These are phyloP conservation scores for Talaromyces stipitatus DNA, from an alignment of 495 filamentous ascomycete species.

Conservation along the genomic window DNA sequence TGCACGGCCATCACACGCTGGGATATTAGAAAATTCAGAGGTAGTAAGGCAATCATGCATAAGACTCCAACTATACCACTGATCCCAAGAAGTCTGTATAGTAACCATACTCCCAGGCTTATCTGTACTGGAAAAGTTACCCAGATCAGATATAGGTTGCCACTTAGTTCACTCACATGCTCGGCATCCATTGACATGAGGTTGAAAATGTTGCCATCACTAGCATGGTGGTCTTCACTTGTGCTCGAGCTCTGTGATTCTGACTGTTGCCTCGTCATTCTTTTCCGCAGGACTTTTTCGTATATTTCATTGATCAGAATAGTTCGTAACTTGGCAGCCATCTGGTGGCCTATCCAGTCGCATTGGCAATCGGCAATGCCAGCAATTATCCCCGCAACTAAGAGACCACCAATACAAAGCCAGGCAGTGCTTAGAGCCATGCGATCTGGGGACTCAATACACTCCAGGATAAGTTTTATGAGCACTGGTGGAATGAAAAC, in stretches of 20 bases:
- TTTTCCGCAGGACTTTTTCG: neutral
- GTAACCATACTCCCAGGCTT: neutral
- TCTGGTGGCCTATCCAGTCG: neutral
- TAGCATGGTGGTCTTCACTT: neutral
- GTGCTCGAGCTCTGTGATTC: too few species aligned
- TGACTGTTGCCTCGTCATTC: too few species aligned
- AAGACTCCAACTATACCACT: neutral
- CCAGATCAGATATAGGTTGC: neutral
- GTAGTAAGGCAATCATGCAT: neutral
- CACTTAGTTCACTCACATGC: neutral
- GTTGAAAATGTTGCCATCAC: neutral
- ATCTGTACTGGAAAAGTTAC: neutral
- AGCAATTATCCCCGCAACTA: neutral
- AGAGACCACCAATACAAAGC: neutral
- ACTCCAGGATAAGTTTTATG: neutral
- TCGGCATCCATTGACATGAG: neutral
- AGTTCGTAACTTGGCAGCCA: neutral
- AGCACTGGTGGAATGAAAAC: neutral
- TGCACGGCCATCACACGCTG: conserved; percentile 35
- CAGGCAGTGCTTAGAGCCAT: neutral
- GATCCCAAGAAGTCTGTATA: neutral
- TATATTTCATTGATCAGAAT: conserved; percentile 1
- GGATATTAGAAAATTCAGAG: neutral
- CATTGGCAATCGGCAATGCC: neutral
- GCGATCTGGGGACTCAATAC: neutral